Conservation (phyloP, 257 asterid species). For the Handroanthus guayacan region DNA sequence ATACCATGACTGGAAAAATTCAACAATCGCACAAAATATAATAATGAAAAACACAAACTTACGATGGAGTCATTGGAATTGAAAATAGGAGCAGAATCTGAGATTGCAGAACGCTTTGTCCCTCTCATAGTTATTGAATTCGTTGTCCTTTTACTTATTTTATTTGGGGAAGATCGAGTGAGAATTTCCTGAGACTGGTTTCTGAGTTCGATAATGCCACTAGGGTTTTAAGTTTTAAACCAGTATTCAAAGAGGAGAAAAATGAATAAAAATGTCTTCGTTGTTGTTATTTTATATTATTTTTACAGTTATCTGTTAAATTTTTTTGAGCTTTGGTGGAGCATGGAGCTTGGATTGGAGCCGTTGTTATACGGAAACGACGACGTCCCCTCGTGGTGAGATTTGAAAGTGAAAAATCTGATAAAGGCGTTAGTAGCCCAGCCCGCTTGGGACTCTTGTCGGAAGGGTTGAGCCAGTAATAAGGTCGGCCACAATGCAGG, state of each 20-base stretch:
- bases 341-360: too few species aligned
- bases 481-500: too few species aligned
- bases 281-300: neutral
- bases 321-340: neutral
- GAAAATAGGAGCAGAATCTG: conserved; percentile 61
- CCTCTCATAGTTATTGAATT: conserved; percentile 66
- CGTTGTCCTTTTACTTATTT: neutral
- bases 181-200: neutral
- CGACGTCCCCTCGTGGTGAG: too few species aligned
- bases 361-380: too few species aligned
- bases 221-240: conserved; percentile 38
- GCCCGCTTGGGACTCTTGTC: too few species aligned
- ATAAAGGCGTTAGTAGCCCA: too few species aligned
- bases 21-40: conserved; percentile 15
- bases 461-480: too few species aligned
- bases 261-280: neutral
- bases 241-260: conserved; percentile 18
- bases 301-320: too few species aligned
- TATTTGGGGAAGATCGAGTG: neutral
- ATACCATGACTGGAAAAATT: neutral
- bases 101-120: conserved; percentile 72
- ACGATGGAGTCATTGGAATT: conserved; percentile 64
- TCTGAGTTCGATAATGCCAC: conserved; percentile 14
- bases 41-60: conserved; percentile 33
- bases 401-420: too few species aligned